A percentile compares a stretch with the other conserved stretches of the same genome.
Conservation (phyloP, 73 alveolate genomes). For the Symbiodinium pilosum region DNA sequence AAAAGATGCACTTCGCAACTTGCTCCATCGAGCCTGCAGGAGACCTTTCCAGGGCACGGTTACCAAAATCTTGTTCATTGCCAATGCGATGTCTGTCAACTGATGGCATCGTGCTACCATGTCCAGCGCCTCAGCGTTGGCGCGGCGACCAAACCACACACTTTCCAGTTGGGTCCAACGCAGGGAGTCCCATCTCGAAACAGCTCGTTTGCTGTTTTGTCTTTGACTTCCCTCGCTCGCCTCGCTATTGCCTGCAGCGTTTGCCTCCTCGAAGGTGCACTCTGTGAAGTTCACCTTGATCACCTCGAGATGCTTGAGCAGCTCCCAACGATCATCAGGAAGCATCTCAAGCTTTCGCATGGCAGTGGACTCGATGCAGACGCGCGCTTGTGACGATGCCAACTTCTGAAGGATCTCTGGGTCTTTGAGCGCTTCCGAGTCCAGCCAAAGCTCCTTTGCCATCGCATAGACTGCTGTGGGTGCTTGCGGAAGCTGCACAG, state of each 20-base stretch:
- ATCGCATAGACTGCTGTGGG: background rate
- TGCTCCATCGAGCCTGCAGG: background rate
- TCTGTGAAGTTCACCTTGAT: background rate
- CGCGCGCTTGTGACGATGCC: background rate
- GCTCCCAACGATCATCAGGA: background rate
- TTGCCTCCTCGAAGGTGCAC: background rate
- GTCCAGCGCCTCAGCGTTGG: background rate
- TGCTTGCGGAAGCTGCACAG: background rate
- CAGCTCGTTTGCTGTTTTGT: background rate
- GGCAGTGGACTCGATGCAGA: background rate
- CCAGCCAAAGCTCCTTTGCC: background rate
- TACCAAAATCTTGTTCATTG: background rate
- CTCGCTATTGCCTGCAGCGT: background rate
- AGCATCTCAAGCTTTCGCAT: background rate
- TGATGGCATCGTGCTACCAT: background rate
- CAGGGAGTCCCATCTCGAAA: background rate
- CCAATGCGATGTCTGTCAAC: background rate
- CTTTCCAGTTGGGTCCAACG: background rate
- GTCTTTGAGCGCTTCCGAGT: background rate
- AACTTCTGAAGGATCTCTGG: background rate
- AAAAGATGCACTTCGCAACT: background rate
- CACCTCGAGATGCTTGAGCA: background rate
- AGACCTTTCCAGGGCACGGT: background rate
- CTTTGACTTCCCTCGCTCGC: background rate
- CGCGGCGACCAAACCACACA: background rate